Evolutionary conservation across 2,329 filamentous ascomycete species (phyloP).

Genomic region (Paracorniculantispora psalliotae): DNA sequence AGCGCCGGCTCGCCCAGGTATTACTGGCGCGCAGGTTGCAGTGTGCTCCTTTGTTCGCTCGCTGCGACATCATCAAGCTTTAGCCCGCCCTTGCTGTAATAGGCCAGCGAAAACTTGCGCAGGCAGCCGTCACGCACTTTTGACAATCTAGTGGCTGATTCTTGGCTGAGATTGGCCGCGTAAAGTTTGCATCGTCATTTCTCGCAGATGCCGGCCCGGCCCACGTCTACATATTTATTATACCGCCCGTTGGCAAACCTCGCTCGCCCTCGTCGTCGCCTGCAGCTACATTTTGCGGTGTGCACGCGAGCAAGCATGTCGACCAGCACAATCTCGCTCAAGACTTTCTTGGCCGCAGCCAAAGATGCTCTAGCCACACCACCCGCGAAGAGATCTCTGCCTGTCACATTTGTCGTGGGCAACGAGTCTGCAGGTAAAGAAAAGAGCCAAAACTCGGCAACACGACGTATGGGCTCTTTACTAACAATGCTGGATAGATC

Average conservation of each 20-base stretch:
- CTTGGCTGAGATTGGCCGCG: not conserved
- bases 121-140: not conserved
- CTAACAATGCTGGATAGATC: conserved; percentile 44
- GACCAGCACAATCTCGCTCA: conserved; percentile 36
- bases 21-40: too few relatives aligned
- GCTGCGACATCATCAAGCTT: not conserved
- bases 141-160: conserved; percentile 5
- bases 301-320: conserved; percentile 18
- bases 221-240: not conserved
- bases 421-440: conserved; percentile 62
- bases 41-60: not conserved
- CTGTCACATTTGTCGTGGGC: conserved; percentile 58
- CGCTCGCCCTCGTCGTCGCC: not conserved
- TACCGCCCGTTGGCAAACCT: not conserved
- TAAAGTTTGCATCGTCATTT: not conserved
- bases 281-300: not conserved
- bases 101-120: not conserved
- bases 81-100: not conserved
- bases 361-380: conserved; percentile 42
- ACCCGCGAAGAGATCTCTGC: conserved; percentile 37
- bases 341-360: conserved; percentile 47
- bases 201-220: not conserved
- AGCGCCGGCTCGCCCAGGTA: too few relatives aligned
- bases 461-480: not conserved
- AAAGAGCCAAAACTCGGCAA: not conserved